A percentile compares a stretch with the other conserved stretches of the same genome.
Conservation (phyloP, 2,329 filamentous ascomycete genomes). For the Xylariaceae sp. region DNA sequence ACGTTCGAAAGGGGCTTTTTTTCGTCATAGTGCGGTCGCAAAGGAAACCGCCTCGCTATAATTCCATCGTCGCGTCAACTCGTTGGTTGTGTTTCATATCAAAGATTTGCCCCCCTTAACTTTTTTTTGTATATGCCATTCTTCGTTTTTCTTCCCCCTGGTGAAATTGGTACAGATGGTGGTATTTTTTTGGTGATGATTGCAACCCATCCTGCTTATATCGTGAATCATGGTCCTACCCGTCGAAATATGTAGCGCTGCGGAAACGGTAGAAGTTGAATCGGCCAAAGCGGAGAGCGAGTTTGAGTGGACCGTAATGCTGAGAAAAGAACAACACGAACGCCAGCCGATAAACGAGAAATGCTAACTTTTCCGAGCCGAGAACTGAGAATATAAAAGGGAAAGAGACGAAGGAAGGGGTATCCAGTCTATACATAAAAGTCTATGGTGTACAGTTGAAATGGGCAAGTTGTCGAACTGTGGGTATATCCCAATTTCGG, state of each 20-base stretch:
- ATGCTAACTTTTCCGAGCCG: slow-evolving; percentile 29
- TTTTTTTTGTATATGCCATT: slow-evolving; percentile 16
- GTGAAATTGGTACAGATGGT: slow-evolving; percentile 14
- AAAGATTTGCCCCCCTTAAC: slow-evolving; percentile 1
- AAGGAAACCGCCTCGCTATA: slow-evolving; percentile 15
- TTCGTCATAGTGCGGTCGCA: slow-evolving; percentile 8
- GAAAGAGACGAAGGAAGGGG: slow-evolving; percentile 22
- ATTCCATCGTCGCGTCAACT: slow-evolving; percentile 9
- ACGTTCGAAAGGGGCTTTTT: neutral
- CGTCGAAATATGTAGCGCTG: slow-evolving; percentile 7
- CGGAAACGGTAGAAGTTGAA: slow-evolving; percentile 9
- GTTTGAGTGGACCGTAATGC: slow-evolving; percentile 25
- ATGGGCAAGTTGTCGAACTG: slow-evolving; percentile 11
- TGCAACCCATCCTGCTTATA: slow-evolving; percentile 11
- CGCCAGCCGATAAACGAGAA: slow-evolving; percentile 26
- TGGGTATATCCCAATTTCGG: slow-evolving; percentile 1
- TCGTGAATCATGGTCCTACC: slow-evolving; percentile 17
- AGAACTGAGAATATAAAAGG: slow-evolving; percentile 22
- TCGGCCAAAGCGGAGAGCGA: slow-evolving; percentile 6
- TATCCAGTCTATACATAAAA: slow-evolving; percentile 33
- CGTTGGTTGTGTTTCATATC: slow-evolving; percentile 13
- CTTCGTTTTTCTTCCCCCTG: slow-evolving; percentile 14
- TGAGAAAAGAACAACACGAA: slow-evolving; percentile 26
- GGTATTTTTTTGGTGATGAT: slow-evolving; percentile 6
- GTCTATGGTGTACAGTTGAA: slow-evolving; percentile 29